Conservation (phyloP, 139 green algal genomes). For the Spirogloea muscicola region DNA sequence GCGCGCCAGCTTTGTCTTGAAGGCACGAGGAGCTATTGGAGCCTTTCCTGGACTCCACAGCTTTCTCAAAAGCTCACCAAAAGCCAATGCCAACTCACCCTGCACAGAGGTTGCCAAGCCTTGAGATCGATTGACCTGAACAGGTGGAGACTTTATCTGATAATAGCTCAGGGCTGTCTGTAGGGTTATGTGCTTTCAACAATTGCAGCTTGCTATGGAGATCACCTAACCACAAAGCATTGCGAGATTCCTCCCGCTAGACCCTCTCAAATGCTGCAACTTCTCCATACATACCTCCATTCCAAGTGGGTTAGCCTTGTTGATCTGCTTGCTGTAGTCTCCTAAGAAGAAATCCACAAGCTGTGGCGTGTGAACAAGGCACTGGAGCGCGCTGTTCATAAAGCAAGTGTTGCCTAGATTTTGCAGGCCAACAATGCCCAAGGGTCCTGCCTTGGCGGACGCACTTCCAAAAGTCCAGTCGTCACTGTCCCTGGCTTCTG, state of each 20-base stretch:
- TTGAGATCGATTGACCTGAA: too few species aligned
- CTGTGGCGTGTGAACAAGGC: conserved; percentile 76
- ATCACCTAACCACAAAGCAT: too few species aligned
- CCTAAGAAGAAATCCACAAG: conserved; percentile 73
- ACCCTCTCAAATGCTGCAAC: too few species aligned
- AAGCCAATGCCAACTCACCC: conserved; percentile 84
- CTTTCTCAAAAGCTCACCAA: conserved; percentile 74
- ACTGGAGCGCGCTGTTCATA: conserved; percentile 89
- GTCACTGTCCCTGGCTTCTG: conserved; percentile 7
- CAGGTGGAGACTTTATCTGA: too few species aligned
- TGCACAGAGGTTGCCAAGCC: too few species aligned
- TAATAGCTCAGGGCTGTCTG: too few species aligned
- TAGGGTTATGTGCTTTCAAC: too few species aligned
- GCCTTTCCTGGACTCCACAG: conserved; percentile 72
- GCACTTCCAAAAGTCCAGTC: neutral
- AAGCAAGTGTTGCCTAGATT: conserved; percentile 89
- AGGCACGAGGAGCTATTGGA: conserved; percentile 60
- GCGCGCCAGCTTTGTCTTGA: conserved; percentile 76
- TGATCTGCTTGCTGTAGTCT: conserved; percentile 71
- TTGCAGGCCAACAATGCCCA: conserved; percentile 55
- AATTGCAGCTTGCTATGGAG: too few species aligned
- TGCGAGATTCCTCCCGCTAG: too few species aligned
- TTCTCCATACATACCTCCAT: conserved; percentile 56
- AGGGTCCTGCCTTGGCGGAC: conserved; percentile 12
- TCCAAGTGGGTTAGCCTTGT: conserved; percentile 79